Base-by-base conservation (phyloP, 108 stramenopile genomes). In the Skeletonema potamos region DNA sequence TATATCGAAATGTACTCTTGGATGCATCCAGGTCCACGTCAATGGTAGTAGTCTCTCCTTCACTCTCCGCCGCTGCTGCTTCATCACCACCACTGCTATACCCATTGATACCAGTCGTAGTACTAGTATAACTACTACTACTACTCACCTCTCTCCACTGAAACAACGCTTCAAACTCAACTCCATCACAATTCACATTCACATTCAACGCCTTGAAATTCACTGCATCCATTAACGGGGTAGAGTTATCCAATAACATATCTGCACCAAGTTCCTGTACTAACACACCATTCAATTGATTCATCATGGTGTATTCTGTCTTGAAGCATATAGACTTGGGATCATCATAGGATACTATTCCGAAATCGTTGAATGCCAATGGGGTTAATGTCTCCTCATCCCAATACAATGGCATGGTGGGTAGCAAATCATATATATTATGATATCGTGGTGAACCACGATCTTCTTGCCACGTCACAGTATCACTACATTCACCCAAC, bases 191-290 rank as follows among this genome's bases (percentile, higher is more conserved):
- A 15, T 55, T n/a, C 0, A 74, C 15, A 9, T 48, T 30, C 1
- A 43, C 27, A 32, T 77, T 62, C 11, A 37, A 20, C 10, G 55
- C 15, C 22, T 72, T 77, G 11, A 54, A 30, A 18, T 77, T 66
- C 76, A 72, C 48, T 0, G 71, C 64, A 66, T 77, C 76, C 54
- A 77, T 59, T 64, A 77, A 64, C 5, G 76, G 76, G 0, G 70
- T 72, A 4, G 70, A 72, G 3, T 3, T 9, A 29, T 71, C 70
- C 11, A 55, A 36, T 26, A 77, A 39, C 62, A 77, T 24, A 22
- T 77, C 76, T 11, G 44, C 62, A 36, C 36, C 70, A 6, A 71
- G 43, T 7, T 77, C 76, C 4, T 24, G 36, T 34, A 77, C 27
- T 12, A 72, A 11, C 9, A 77, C 11, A 9, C 76, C 76, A 28